phyloP scores from a whole-genome alignment of 805 yeast species.

The Scheffersomyces amazonensis region DNA sequence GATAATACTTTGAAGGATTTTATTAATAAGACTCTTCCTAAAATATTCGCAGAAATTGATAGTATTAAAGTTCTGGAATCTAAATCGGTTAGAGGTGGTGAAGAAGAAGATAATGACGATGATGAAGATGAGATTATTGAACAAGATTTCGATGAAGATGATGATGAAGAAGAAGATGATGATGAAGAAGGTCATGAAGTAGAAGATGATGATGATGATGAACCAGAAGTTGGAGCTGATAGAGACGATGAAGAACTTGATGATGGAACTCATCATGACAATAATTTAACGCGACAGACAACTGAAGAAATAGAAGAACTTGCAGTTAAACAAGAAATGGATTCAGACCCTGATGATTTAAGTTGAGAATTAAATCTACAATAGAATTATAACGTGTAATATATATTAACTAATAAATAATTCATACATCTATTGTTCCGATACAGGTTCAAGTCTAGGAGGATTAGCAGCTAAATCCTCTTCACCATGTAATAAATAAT shows the following conservation, averaged over 20 bases:
- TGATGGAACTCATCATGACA: not conserved
- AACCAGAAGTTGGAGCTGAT: constrained; percentile 3
- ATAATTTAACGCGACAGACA: constrained; percentile 1
- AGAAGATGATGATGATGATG: constrained; percentile 3
- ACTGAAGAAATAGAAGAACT: constrained; percentile 1
- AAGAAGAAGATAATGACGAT: constrained; percentile 18
- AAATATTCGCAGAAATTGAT: constrained; percentile 25
- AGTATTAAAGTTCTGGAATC: constrained; percentile 24
- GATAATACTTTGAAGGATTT: constrained; percentile 29
- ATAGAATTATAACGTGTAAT: too few species aligned
- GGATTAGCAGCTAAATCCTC: constrained; percentile 6
- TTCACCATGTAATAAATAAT: constrained; percentile 58
- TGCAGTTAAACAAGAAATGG: not conserved
- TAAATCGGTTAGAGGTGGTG: constrained; percentile 20
- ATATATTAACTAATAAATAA: too few species aligned
- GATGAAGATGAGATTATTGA: constrained; percentile 12
- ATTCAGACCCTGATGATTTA: not conserved
- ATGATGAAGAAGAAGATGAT: constrained; percentile 10
- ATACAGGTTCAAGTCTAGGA: not conserved
- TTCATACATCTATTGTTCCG: not conserved
- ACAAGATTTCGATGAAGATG: constrained; percentile 13
- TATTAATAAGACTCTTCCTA: constrained; percentile 20
- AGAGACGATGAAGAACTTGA: constrained; percentile 2
- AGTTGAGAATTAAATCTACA: too few species aligned
- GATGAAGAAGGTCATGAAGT: constrained; percentile 8